phyloP scores from a whole-genome alignment of 768 basidiomycete genomes.

The Artomyces pyxidatus region DNA sequence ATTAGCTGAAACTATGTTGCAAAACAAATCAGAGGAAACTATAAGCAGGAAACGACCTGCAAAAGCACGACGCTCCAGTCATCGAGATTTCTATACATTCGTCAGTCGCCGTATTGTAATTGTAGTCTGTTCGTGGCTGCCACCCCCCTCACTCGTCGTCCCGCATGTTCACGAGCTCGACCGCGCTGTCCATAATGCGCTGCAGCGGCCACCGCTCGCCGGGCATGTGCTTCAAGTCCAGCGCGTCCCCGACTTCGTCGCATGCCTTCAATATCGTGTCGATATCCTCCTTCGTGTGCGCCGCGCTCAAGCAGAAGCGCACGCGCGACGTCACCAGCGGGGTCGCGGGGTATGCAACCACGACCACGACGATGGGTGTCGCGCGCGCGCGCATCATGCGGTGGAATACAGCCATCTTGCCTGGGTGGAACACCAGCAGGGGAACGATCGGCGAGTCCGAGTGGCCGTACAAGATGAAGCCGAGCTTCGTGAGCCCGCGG shows the following conservation, averaged over 20 bases:
- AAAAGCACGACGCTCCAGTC: too few species aligned
- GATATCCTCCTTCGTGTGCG: conserved; percentile 96
- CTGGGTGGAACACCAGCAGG: conserved; percentile 84
- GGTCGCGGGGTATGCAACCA: conserved; percentile 88
- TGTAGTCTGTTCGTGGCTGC: too few species aligned
- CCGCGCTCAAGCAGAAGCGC: conserved; percentile 88
- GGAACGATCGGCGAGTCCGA: conserved; percentile 91
- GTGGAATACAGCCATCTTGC: conserved; percentile 89
- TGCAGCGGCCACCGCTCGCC: conserved; percentile 74
- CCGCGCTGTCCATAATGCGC: conserved; percentile 60
- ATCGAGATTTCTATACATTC: too few species aligned
- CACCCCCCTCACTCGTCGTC: too few species aligned
- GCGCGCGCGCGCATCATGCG: conserved; percentile 73
- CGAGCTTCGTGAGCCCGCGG: conserved; percentile 77
- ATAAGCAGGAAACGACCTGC: too few species aligned
- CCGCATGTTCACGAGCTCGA: conserved; percentile 56
- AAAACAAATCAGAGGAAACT: too few species aligned
- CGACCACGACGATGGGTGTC: conserved; percentile 81
- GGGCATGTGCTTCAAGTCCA: conserved; percentile 81
- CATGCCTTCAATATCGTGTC: conserved; percentile 79
- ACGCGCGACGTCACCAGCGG: conserved; percentile 83
- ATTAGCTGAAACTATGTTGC: too few species aligned
- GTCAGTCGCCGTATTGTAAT: too few species aligned
- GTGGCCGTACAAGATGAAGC: conserved; percentile 95
- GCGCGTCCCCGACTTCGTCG: conserved; percentile 83